These are phyloP conservation scores for Apiospora saccharicola DNA, from an alignment of 2,329 filamentous ascomycete genomes.

Conservation along the genomic window DNA sequence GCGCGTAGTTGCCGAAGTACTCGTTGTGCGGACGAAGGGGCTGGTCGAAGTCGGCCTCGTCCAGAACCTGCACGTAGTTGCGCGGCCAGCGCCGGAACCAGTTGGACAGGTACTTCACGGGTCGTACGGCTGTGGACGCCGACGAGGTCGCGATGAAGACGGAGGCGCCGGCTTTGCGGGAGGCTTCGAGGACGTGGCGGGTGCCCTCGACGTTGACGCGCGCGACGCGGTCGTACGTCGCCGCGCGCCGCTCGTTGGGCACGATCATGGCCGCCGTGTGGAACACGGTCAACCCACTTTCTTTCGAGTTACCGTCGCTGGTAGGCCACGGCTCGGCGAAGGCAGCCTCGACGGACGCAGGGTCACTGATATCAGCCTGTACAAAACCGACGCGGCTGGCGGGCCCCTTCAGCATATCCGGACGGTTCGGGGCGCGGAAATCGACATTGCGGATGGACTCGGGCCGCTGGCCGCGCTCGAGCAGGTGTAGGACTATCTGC, in stretches of 20 bases:
- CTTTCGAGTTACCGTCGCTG: constrained; percentile 33
- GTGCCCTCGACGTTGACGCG: constrained; percentile 58
- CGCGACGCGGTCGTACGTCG: constrained; percentile 47
- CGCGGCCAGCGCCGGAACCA: constrained; percentile 47
- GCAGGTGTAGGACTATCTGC: constrained; percentile 56
- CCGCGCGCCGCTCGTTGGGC: constrained; percentile 49
- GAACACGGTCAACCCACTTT: constrained; percentile 51
- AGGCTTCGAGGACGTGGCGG: constrained; percentile 51
- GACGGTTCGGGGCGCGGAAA: constrained; percentile 48
- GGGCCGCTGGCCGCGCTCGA: constrained; percentile 54
- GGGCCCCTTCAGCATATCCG: constrained; percentile 47
- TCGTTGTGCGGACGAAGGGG: constrained; percentile 46
- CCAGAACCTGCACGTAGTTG: constrained; percentile 49
- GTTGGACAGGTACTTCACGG: constrained; percentile 47
- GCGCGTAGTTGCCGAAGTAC: constrained; percentile 56
- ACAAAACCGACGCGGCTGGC: constrained; percentile 47
- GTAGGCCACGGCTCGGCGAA: constrained; percentile 53
- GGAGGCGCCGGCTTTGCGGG: constrained; percentile 49
- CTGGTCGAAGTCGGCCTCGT: constrained; percentile 49
- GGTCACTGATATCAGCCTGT: constrained; percentile 54
- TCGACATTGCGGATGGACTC: constrained; percentile 57
- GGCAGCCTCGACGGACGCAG: constrained; percentile 45
- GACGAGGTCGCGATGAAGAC: constrained; percentile 56
- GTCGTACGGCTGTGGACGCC: constrained; percentile 51
- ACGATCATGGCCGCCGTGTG: constrained; percentile 58